Evolutionary conservation across 768 basidiomycete species (phyloP).

Genomic region (Panaeolus cyanescens): DNA sequence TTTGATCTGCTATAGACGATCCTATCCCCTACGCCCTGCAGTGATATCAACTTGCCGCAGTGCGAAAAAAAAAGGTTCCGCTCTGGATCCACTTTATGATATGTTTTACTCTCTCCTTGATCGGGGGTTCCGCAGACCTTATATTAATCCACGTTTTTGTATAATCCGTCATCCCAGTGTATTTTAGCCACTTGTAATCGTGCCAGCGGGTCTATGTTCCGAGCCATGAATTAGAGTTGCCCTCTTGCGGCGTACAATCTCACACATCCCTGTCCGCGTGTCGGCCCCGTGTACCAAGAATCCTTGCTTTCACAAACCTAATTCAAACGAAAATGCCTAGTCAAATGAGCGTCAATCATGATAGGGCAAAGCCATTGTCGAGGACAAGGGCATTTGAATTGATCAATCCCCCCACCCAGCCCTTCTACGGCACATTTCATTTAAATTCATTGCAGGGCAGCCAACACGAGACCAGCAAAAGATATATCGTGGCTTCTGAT

Average conservation of each 20-base stretch:
- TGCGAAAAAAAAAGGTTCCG: background rate
- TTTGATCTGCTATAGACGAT: slow-evolving; percentile 74
- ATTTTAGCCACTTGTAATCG: background rate
- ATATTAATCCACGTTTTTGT: background rate
- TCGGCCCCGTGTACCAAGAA: background rate
- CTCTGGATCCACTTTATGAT: background rate
- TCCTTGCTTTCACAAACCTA: background rate
- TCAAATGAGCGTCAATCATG: background rate
- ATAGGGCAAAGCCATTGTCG: background rate
- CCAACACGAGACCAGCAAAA: background rate
- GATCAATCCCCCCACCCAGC: background rate
- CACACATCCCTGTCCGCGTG: background rate
- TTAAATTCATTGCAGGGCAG: background rate
- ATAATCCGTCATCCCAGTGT: background rate
- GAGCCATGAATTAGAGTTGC: background rate
- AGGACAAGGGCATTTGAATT: background rate
- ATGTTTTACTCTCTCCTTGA: slow-evolving; percentile 1
- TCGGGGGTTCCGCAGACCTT: slow-evolving; percentile 1
- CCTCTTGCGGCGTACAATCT: background rate
- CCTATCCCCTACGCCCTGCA: background rate
- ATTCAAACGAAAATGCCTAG: background rate
- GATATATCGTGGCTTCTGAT: background rate
- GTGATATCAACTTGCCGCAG: background rate
- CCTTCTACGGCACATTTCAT: too few relatives aligned
- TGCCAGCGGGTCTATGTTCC: background rate